phyloP scores from a whole-genome alignment of 768 basidiomycete genomes.

The Pisolithus tinctorius region DNA sequence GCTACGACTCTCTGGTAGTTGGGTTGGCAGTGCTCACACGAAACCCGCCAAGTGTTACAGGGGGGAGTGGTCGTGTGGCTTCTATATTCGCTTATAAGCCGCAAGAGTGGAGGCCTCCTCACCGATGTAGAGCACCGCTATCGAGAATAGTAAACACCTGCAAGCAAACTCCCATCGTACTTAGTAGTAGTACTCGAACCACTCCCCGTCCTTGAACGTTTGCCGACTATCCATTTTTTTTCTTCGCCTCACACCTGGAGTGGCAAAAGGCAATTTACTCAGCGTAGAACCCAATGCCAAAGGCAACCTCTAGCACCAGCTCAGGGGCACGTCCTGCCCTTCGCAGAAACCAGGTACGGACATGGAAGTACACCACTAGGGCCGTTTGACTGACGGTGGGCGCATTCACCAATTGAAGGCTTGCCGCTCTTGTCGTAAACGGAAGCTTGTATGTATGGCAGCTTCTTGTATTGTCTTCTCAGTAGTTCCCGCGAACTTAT shows the following conservation, averaged over 20 bases:
- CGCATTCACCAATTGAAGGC: conserved; percentile 37
- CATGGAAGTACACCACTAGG: not conserved
- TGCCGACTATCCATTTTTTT: not conserved
- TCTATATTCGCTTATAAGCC: not conserved
- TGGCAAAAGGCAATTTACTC: no score
- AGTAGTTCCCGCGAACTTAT: conserved; percentile 1
- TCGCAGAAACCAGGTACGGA: conserved; percentile 67
- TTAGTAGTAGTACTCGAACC: not conserved
- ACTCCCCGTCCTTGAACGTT: not conserved
- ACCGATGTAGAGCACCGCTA: not conserved
- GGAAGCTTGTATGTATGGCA: conserved; percentile 61
- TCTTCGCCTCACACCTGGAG: not conserved
- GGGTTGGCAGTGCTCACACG: not conserved
- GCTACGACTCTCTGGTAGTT: no score
- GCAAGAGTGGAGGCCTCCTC: no score
- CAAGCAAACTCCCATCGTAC: not conserved
- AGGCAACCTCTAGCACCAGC: conserved; percentile 35
- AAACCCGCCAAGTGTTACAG: not conserved
- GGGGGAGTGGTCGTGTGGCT: no score
- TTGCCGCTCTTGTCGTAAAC: conserved; percentile 74
- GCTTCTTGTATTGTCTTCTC: not conserved
- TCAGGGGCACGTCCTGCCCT: conserved; percentile 52
- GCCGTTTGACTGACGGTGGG: conserved; percentile 7
- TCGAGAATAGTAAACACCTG: not conserved
- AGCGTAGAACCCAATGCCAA: conserved; percentile 51